A percentile compares a stretch with the other conserved stretches of the same genome.
These are phyloP conservation scores for Penicillium mononematosum DNA, from an alignment of 495 filamentous ascomycete genomes.

Conservation along the genomic window DNA sequence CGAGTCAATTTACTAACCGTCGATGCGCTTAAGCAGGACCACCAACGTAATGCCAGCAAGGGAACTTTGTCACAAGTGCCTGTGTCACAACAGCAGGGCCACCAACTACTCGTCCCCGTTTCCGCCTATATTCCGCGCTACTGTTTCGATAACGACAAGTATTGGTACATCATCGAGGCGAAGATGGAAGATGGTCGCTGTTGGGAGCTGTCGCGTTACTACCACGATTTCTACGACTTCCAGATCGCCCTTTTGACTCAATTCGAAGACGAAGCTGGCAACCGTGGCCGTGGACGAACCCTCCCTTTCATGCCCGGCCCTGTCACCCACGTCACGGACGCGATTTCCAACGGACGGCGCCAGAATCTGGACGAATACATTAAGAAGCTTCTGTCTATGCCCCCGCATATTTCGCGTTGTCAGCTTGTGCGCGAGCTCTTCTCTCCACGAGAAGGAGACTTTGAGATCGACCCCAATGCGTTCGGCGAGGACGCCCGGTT, in stretches of 20 bases:
- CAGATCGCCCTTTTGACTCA: constrained; percentile 93
- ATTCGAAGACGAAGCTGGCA: constrained; percentile 90
- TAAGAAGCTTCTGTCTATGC: constrained; percentile 81
- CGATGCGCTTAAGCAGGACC: constrained; percentile 29
- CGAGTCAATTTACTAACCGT: background rate
- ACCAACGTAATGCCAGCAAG: constrained; percentile 50
- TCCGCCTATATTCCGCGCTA: constrained; percentile 87
- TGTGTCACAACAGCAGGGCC: constrained; percentile 33
- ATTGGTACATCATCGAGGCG: constrained; percentile 97
- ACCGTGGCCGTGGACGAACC: constrained; percentile 70
- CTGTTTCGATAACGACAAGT: constrained; percentile 95
- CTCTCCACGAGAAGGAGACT: constrained; percentile 83
- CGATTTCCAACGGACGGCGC: constrained; percentile 88
- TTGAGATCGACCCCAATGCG: constrained; percentile 76
- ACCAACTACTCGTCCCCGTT: constrained; percentile 55
- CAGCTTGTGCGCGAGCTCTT: constrained; percentile 86
- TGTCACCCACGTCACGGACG: constrained; percentile 95
- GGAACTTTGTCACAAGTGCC: constrained; percentile 33
- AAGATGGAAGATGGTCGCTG: constrained; percentile 85
- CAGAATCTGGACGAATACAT: constrained; percentile 93
- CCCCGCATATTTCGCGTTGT: constrained; percentile 78
- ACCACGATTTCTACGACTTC: constrained; percentile 98
- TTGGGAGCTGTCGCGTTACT: constrained; percentile 91
- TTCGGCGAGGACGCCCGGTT: constrained; percentile 67
- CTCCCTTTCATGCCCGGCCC: constrained; percentile 99